These are phyloP conservation scores for Fusarium chuoi DNA, from an alignment of 2,329 filamentous ascomycete species.

Conservation along the genomic window DNA sequence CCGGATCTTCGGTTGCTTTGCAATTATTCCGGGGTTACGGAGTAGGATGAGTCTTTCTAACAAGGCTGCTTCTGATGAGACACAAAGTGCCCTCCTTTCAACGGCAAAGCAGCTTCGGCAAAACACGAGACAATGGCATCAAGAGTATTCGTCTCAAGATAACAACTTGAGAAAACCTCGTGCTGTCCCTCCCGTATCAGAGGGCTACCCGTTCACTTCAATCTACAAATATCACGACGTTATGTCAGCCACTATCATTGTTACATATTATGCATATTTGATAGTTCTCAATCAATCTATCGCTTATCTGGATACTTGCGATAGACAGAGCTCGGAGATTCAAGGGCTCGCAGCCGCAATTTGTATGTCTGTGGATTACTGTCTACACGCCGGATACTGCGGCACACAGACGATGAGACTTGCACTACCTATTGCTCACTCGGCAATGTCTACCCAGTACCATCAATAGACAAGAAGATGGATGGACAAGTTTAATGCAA, in stretches of 20 bases:
- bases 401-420: neutral
- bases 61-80: rapidly evolving
- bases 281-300: neutral
- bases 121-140: neutral
- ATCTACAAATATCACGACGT: neutral
- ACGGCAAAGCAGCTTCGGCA: rapidly evolving
- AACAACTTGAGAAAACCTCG: rapidly evolving
- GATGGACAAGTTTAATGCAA: neutral
- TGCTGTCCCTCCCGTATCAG: rapidly evolving
- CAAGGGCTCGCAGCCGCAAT: rapidly evolving
- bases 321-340: rapidly evolving
- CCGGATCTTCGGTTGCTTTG: neutral
- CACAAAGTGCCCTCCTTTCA: rapidly evolving
- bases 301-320: rapidly evolving
- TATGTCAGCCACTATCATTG: neutral
- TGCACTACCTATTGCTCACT: neutral
- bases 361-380: neutral
- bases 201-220: rapidly evolving
- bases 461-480: neutral
- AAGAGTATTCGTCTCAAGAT: neutral
- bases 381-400: neutral
- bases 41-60: rapidly evolving
- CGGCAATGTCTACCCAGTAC: rapidly evolving
- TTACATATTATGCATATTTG: neutral
- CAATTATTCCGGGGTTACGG: rapidly evolving